Evolutionary conservation across 176 grass and related monocot species (phyloP).

Genomic region (Musa troglodytarum): DNA sequence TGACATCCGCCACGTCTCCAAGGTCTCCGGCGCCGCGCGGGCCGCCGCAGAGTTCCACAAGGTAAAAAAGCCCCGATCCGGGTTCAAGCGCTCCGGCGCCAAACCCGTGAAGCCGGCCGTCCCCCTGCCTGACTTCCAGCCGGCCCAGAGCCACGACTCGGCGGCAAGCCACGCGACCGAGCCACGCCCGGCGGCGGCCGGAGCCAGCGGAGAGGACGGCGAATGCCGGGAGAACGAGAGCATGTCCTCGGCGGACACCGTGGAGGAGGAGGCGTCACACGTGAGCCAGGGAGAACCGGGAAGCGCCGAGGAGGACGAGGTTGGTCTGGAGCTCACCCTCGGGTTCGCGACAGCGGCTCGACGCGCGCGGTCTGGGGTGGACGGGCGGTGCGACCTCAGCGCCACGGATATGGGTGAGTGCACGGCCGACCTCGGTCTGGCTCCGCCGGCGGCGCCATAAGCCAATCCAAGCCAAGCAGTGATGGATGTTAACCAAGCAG

Average conservation of each 20-base stretch:
- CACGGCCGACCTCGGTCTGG: no score
- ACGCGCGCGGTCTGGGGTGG: no score
- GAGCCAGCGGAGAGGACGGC: no score
- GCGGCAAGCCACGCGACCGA: not conserved
- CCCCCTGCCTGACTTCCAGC: not conserved
- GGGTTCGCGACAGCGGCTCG: not conserved
- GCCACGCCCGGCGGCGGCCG: not conserved
- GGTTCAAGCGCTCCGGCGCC: not conserved
- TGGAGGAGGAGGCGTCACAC: not conserved
- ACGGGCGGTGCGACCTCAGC: not conserved
- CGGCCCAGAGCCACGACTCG: not conserved
- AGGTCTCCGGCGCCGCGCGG: not conserved
- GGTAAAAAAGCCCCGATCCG: not conserved
- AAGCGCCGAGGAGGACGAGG: not conserved
- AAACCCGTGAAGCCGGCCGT: no score
- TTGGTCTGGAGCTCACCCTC: conserved; percentile 6
- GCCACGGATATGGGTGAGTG: no score
- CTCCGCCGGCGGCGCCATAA: no score
- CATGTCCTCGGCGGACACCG: not conserved
- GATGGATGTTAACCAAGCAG: no score
- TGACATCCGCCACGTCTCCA: conserved; percentile 9
- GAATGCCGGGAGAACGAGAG: not conserved
- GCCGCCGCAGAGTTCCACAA: not conserved
- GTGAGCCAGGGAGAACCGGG: conserved; percentile 16
- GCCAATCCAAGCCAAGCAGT: no score